These are phyloP conservation scores for Skeletonema costatum DNA, from an alignment of 108 stramenopile species.

Conservation along the genomic window DNA sequence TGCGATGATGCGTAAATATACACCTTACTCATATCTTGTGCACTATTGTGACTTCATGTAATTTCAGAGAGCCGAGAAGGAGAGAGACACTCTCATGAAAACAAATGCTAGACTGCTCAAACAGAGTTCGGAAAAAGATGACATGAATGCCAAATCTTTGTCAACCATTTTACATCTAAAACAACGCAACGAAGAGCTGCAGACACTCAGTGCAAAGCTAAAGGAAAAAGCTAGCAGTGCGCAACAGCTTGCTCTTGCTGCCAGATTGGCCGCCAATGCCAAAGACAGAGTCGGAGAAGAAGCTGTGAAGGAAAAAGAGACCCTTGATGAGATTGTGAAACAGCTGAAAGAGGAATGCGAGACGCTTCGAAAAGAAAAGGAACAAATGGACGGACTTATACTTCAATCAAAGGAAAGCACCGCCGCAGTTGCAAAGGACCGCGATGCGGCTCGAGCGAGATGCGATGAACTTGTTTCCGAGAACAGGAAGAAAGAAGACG, in stretches of 20 bases:
- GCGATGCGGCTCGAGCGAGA: slow-evolving; percentile 50
- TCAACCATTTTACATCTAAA: slow-evolving; percentile 87
- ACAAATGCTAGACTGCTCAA: slow-evolving; percentile 75
- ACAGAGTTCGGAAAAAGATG: slow-evolving; percentile 86
- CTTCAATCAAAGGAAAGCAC: slow-evolving; percentile 52
- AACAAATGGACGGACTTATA: slow-evolving; percentile 45
- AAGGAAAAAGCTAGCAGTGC: slow-evolving; percentile 78
- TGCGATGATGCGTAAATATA: not conserved
- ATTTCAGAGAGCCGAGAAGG: slow-evolving; percentile 65
- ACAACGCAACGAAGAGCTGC: slow-evolving; percentile 71
- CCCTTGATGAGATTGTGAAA: slow-evolving; percentile 50
- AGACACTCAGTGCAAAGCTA: slow-evolving; percentile 68
- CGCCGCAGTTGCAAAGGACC: slow-evolving; percentile 50
- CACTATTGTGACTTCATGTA: not conserved
- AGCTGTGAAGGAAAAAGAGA: slow-evolving; percentile 60
- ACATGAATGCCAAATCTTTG: slow-evolving; percentile 88
- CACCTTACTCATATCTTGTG: not conserved
- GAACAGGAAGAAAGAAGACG: slow-evolving; percentile 56
- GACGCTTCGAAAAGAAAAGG: slow-evolving; percentile 30
- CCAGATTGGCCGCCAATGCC: slow-evolving; percentile 82
- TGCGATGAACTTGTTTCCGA: slow-evolving; percentile 80
- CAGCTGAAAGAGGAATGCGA: slow-evolving; percentile 43
- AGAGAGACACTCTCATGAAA: slow-evolving; percentile 66
- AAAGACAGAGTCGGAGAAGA: slow-evolving; percentile 81
- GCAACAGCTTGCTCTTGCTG: slow-evolving; percentile 77